These are phyloP conservation scores for Immersiporthe knoxdaviesiana DNA, from an alignment of 2,329 filamentous ascomycete species.

Conservation along the genomic window DNA sequence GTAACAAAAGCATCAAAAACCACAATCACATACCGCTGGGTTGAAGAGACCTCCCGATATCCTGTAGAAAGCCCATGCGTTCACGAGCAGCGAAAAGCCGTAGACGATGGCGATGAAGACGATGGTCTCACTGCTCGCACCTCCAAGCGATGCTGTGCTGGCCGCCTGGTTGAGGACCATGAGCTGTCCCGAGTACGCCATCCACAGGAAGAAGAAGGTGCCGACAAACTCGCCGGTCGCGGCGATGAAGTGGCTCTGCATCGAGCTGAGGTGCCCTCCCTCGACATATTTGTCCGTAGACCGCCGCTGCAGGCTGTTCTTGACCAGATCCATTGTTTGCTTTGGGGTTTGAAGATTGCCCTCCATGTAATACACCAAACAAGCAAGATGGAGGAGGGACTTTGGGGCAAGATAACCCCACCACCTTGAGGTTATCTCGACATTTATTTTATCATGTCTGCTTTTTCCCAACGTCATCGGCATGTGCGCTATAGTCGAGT, in stretches of 20 bases:
- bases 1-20: background rate
- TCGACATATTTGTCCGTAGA: background rate
- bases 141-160: background rate
- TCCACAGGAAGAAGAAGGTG: constrained; percentile 49
- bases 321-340: background rate
- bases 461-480: background rate
- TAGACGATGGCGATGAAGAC: constrained; percentile 47
- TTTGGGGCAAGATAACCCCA: background rate
- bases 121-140: constrained; percentile 24
- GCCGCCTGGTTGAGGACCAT: constrained; percentile 35
- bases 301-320: constrained; percentile 1
- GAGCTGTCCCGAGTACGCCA: constrained; percentile 42
- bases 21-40: constrained; percentile 38
- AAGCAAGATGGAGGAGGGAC: background rate
- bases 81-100: constrained; percentile 49
- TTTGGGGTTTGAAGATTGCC: background rate
- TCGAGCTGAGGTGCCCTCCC: constrained; percentile 13
- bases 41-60: constrained; percentile 50
- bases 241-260: constrained; percentile 18
- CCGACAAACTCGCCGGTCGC: constrained; percentile 46
- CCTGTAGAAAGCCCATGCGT: constrained; percentile 54
- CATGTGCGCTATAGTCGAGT: background rate
- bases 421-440: background rate
- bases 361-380: too few species aligned
- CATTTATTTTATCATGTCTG: background rate